A percentile compares a stretch with the other conserved stretches of the same genome.
Conservation (phyloP, 371 early-diverging fungal species). For the Actinomortierella wolfii region DNA sequence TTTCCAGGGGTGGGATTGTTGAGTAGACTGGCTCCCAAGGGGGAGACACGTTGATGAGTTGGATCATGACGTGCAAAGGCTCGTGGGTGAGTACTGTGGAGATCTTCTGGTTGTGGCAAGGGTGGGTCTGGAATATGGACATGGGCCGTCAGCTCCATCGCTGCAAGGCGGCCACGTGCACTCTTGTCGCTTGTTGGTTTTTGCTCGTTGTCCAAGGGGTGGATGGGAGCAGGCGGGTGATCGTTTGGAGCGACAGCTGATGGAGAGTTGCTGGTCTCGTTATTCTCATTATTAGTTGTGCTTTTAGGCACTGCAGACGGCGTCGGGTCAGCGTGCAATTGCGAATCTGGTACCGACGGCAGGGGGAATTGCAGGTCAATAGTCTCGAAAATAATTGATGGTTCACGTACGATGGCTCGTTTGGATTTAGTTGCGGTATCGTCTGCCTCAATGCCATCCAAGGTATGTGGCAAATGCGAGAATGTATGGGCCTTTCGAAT, state of each 20-base stretch:
- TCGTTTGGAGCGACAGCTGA: too few relatives aligned
- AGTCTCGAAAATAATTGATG: slow-evolving; percentile 34
- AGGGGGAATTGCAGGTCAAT: slow-evolving; percentile 38
- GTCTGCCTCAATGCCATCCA: too few relatives aligned
- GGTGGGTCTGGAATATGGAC: slow-evolving; percentile 10
- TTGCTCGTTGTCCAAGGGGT: neutral
- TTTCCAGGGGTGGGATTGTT: neutral
- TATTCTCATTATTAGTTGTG: too few relatives aligned
- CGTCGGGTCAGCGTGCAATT: too few relatives aligned
- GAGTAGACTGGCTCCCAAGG: neutral
- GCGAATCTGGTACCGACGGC: slow-evolving; percentile 5
- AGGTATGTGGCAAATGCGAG: too few relatives aligned
- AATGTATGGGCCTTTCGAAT: too few relatives aligned
- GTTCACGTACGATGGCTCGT: slow-evolving; percentile 9
- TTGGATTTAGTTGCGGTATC: too few relatives aligned
- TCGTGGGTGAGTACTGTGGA: neutral
- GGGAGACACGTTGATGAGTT: slow-evolving; percentile 13
- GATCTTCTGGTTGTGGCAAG: slow-evolving; percentile 5
- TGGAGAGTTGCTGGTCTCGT: too few relatives aligned
- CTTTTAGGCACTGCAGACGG: too few relatives aligned
- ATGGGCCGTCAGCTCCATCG: slow-evolving; percentile 10
- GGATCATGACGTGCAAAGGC: neutral
- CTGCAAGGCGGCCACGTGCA: neutral
- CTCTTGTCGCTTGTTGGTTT: slow-evolving; percentile 1
- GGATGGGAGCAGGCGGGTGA: neutral